Conservation (phyloP, 2,329 filamentous ascomycete genomes). For the Scytalidium lignicola region DNA sequence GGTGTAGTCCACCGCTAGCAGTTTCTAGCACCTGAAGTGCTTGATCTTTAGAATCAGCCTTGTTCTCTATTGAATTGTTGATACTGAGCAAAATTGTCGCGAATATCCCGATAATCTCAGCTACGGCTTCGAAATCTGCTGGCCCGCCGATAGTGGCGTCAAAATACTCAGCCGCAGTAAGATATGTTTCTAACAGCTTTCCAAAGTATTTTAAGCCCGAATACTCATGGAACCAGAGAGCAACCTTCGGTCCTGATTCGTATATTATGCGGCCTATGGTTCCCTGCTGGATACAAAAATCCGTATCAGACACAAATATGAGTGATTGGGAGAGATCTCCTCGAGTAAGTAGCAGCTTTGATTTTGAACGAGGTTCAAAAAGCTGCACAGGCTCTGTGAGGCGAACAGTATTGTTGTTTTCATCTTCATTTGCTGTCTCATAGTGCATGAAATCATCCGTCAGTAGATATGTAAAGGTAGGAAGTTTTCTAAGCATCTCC, state of each 20-base stretch:
- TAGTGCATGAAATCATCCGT: slow-evolving; percentile 69
- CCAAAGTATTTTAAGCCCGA: slow-evolving; percentile 77
- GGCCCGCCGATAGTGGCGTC: slow-evolving; percentile 36
- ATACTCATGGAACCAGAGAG: slow-evolving; percentile 70
- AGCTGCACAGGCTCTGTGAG: slow-evolving; percentile 61
- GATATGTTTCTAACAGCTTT: slow-evolving; percentile 64
- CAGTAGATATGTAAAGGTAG: slow-evolving; percentile 73
- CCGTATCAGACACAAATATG: slow-evolving; percentile 27
- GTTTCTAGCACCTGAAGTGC: slow-evolving; percentile 45
- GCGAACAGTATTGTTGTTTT: slow-evolving; percentile 74
- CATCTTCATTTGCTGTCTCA: slow-evolving; percentile 75
- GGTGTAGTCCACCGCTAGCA: slow-evolving; percentile 48
- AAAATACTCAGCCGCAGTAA: slow-evolving; percentile 47
- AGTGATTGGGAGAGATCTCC: slow-evolving; percentile 8
- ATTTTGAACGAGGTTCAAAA: slow-evolving; percentile 43
- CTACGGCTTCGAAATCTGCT: slow-evolving; percentile 55
- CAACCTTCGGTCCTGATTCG: slow-evolving; percentile 69
- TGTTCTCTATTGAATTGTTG: slow-evolving; percentile 8
- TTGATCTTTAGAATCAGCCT: slow-evolving; percentile 36
- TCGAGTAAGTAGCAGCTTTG: slow-evolving; percentile 7
- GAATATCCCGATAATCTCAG: slow-evolving; percentile 70
- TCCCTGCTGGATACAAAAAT: slow-evolving; percentile 60
- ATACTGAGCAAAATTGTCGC: slow-evolving; percentile 58
- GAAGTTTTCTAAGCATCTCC: slow-evolving; percentile 61
- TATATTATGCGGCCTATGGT: slow-evolving; percentile 69